A percentile compares a stretch with the other conserved stretches of the same genome.
Conservation (phyloP, 345 rosid species). For the Carallia brachiata region DNA sequence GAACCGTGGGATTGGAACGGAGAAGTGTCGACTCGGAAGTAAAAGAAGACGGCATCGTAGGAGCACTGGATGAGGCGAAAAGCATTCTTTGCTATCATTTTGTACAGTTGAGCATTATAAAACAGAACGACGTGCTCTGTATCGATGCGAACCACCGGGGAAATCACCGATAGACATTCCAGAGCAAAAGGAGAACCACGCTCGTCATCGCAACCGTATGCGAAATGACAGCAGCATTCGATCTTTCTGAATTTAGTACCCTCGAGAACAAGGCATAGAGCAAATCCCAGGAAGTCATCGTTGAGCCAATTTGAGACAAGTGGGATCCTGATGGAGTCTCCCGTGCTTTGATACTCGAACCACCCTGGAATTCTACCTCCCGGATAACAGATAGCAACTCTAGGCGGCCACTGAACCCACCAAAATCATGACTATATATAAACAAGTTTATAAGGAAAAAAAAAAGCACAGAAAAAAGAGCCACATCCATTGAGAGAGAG, state of each 20-base stretch:
- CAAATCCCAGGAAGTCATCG: neutral
- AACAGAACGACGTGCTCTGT: neutral
- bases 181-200: neutral
- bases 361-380: too few species aligned
- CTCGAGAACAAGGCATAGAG: neutral
- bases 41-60: neutral
- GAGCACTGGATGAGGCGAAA: too few species aligned
- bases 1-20: neutral
- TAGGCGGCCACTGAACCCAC: too few species aligned
- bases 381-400: neutral
- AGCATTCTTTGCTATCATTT: neutral
- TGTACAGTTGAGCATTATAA: neutral
- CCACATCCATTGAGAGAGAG: too few species aligned
- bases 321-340: too few species aligned
- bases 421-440: too few species aligned
- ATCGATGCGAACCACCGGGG: too few species aligned
- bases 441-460: neutral
- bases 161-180: neutral
- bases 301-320: neutral
- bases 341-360: too few species aligned
- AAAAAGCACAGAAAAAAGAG: too few species aligned
- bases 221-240: neutral
- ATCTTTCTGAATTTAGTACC: too few species aligned
- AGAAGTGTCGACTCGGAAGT: neutral
- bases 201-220: neutral